Percentiles rank a stretch among this genome's conserved stretches.
Conservation (phyloP, 2,329 filamentous ascomycete species). For the Pseudocercospora cruenta region DNA sequence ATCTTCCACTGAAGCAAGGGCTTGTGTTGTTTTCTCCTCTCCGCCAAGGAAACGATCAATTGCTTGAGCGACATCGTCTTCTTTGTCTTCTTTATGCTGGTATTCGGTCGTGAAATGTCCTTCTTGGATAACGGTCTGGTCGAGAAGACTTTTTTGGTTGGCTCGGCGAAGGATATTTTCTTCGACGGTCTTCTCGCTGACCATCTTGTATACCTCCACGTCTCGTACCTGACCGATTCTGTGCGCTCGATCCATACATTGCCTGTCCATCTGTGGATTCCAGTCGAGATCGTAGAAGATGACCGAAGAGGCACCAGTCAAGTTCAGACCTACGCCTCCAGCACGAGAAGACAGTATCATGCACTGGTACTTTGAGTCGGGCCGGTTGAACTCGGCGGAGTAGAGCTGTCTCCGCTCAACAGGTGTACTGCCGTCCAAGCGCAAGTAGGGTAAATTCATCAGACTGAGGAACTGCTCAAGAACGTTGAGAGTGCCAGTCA, state of each 20-base stretch:
- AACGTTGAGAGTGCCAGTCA: slow-evolving; percentile 98
- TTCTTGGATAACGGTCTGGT: slow-evolving; percentile 97
- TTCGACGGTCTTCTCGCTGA: slow-evolving; percentile 75
- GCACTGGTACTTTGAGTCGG: slow-evolving; percentile 85
- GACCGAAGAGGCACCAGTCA: slow-evolving; percentile 94
- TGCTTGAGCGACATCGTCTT: slow-evolving; percentile 74
- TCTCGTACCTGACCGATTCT: slow-evolving; percentile 97
- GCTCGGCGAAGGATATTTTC: slow-evolving; percentile 96
- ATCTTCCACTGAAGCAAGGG: slow-evolving; percentile 88
- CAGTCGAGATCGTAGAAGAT: slow-evolving; percentile 99
- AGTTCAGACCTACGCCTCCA: slow-evolving; percentile 91
- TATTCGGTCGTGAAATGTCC: slow-evolving; percentile 98
- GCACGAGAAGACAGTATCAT: slow-evolving; percentile 96
- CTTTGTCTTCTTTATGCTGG: slow-evolving; percentile 58
- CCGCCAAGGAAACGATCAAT: slow-evolving; percentile 80
- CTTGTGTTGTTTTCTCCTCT: slow-evolving; percentile 68
- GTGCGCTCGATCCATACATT: slow-evolving; percentile 96
- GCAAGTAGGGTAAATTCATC: slow-evolving; percentile 93
- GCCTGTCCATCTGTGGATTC: slow-evolving; percentile 99
- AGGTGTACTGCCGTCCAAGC: slow-evolving; percentile 93
- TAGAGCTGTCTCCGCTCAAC: slow-evolving; percentile 94
- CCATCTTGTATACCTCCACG: slow-evolving; percentile 86
- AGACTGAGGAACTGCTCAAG: slow-evolving; percentile 98
- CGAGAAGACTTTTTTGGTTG: slow-evolving; percentile 95
- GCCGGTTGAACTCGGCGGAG: slow-evolving; percentile 89